Base-by-base conservation (phyloP, 1,284 basidiomycete genomes). In the Irpex lacteus region DNA sequence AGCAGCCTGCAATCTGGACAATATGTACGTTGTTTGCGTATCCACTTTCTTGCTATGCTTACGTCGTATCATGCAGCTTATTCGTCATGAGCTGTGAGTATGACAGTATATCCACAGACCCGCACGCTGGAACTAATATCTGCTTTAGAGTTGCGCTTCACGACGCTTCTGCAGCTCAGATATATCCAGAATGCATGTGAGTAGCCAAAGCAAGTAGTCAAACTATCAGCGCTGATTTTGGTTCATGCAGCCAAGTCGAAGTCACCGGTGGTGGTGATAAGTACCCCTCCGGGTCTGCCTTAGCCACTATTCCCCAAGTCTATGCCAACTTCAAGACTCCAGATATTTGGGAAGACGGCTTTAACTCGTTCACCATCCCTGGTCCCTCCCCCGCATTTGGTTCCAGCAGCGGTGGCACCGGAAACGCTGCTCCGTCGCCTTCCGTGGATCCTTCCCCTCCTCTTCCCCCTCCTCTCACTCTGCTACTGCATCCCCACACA, bases 31-130 rank as follows among this genome's bases (percentile, higher is more conserved):
- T 13, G 37, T 63, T 44, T 38, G 64, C 55, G 55, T 40, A 21
- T 36, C 54, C 34, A 32, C 19, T 54, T 47, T 60, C n/a, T 19
- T 53, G 13, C 11, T 13, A 36, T 13, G 57, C 26, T 26, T 49
- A 50, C 62, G 19, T 19, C 53, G 53, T 13, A 18, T 7, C 32
- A 15, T 56, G 54, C 49, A 76, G 74, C 68, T 79, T 55, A 67
- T 79, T 61, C 72, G 78, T 38, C 72, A 78, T 56, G 78, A 80
- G 65, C 73, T 77, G 70, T 70, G 65, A 55, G 72, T 68, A n/a
- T 49, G 36, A 26, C 6, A 18, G 21, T n/a, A 44, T 36, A 18
- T n/a, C 11, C n/a, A 58, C 59, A 26, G 44, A 32, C 26, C n/a
- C 34, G 15, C 55, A n/a, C n/a, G n/a, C 26, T 26, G 37, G 56